Conservation (phyloP, 352 stramenopile genomes). For the Globisporangium middletonii region DNA sequence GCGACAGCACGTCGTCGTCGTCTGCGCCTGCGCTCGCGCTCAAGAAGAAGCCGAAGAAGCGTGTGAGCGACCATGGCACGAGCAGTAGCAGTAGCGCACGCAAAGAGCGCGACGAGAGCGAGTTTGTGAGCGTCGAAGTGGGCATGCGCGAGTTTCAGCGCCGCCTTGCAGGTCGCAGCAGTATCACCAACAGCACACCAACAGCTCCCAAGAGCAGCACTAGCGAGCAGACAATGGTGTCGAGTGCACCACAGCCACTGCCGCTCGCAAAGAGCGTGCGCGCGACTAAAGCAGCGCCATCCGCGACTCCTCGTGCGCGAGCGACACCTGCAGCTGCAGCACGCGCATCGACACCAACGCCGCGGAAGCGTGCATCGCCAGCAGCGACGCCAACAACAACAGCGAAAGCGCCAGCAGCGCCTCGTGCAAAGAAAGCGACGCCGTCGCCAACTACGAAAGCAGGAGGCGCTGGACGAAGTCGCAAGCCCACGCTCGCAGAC, state of each 20-base stretch:
- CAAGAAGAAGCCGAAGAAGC: slow-evolving; percentile 24
- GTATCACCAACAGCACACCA: background rate
- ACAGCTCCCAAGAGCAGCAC: background rate
- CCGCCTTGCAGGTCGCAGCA: slow-evolving; percentile 26
- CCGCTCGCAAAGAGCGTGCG: slow-evolving; percentile 4
- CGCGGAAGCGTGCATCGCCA: background rate
- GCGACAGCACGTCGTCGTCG: slow-evolving; percentile 1
- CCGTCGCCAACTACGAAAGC: background rate
- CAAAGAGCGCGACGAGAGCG: slow-evolving; percentile 31
- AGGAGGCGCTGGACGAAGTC: slow-evolving; percentile 1
- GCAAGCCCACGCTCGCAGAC: slow-evolving; percentile 30
- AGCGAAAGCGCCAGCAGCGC: slow-evolving; percentile 2
- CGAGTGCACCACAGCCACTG: background rate
- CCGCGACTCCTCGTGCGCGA: background rate
- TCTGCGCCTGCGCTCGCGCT: slow-evolving; percentile 4
- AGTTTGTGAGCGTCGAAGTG: slow-evolving; percentile 72
- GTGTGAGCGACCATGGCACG: background rate
- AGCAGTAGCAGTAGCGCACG: background rate
- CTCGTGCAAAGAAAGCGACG: background rate
- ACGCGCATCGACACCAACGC: background rate
- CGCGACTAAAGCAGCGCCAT: too few relatives aligned
- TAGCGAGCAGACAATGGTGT: background rate
- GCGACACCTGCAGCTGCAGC: background rate
- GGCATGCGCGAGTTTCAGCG: slow-evolving; percentile 67
- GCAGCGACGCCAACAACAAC: background rate